Percentiles rank a stretch among this genome's conserved stretches.
phyloP scores from a whole-genome alignment of 2,329 filamentous ascomycete genomes.

The Apiospora malaysiana region DNA sequence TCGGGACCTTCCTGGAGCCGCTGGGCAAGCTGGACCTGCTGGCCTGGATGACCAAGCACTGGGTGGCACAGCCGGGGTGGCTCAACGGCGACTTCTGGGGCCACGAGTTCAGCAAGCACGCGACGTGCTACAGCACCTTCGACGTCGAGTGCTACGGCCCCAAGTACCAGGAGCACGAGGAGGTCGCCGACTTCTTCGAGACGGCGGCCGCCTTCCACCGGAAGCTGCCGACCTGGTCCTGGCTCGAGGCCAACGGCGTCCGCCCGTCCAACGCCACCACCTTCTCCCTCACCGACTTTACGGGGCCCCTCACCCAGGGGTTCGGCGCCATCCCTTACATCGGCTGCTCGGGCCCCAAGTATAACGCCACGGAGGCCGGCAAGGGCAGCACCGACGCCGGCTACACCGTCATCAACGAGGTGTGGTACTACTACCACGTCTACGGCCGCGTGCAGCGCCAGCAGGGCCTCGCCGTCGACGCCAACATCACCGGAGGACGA shows the following conservation, averaged over 20 bases:
- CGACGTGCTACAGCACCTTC: slow-evolving; percentile 71
- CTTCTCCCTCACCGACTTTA: slow-evolving; percentile 60
- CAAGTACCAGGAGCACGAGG: slow-evolving; percentile 58
- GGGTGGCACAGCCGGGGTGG: slow-evolving; percentile 60
- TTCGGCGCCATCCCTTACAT: slow-evolving; percentile 64
- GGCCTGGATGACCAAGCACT: slow-evolving; percentile 70
- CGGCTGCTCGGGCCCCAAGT: slow-evolving; percentile 65
- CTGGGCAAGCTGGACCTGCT: slow-evolving; percentile 66
- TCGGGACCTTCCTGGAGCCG: slow-evolving; percentile 62
- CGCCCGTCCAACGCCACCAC: slow-evolving; percentile 62
- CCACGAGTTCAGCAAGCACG: slow-evolving; percentile 73
- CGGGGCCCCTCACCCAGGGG: slow-evolving; percentile 52
- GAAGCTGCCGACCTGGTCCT: slow-evolving; percentile 63
- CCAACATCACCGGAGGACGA: slow-evolving; percentile 53
- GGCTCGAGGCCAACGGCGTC: slow-evolving; percentile 62
- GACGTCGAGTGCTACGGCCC: slow-evolving; percentile 69
- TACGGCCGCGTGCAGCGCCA: slow-evolving; percentile 61
- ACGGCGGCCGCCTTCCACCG: slow-evolving; percentile 64
- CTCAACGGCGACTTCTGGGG: slow-evolving; percentile 67
- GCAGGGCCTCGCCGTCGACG: slow-evolving; percentile 49
- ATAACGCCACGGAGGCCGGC: slow-evolving; percentile 65
- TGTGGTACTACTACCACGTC: slow-evolving; percentile 72
- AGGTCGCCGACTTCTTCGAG: slow-evolving; percentile 68
- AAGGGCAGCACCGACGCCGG: slow-evolving; percentile 60
- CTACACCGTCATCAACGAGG: slow-evolving; percentile 62